Evolutionary conservation across 441 rosid genomes (phyloP).

Genomic region (Bocquillonia castaneifolia): DNA sequence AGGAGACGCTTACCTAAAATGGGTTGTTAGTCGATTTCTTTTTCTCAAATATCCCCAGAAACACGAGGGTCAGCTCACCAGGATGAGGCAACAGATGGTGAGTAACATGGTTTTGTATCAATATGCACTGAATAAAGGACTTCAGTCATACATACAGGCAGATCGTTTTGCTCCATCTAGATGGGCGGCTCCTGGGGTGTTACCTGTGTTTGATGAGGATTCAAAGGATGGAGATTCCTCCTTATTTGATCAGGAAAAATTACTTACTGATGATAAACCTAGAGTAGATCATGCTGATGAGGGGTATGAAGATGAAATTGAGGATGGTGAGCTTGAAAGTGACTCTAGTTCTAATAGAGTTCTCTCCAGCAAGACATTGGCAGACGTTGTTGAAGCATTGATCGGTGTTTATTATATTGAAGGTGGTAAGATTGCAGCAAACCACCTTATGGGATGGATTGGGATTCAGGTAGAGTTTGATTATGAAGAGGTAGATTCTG

Average conservation of each 20-base stretch:
- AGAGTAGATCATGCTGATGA: slow-evolving; percentile 23
- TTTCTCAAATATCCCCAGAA: slow-evolving; percentile 97
- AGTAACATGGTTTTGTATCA: slow-evolving; percentile 94
- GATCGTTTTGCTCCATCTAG: slow-evolving; percentile 99
- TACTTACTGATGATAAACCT: slow-evolving; percentile 30
- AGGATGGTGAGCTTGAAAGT: slow-evolving; percentile 93
- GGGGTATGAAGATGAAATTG: slow-evolving; percentile 67
- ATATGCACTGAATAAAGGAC: slow-evolving; percentile 72
- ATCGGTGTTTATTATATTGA: slow-evolving; percentile 97
- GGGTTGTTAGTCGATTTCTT: slow-evolving; percentile 95
- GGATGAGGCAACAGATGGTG: slow-evolving; percentile 99
- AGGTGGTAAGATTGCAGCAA: slow-evolving; percentile 81
- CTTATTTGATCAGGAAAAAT: slow-evolving; percentile 61
- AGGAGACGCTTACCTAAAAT: slow-evolving; percentile 98
- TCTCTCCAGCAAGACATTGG: slow-evolving; percentile 94
- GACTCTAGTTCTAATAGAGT: slow-evolving; percentile 95
- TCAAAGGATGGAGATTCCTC: slow-evolving; percentile 76
- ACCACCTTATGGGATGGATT: slow-evolving; percentile 95
- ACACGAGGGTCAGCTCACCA: slow-evolving; percentile 97
- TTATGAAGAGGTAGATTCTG: slow-evolving; percentile 47
- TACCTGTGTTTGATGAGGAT: slow-evolving; percentile 96
- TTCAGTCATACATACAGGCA: slow-evolving; percentile 95
- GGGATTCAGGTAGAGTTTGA: slow-evolving; percentile 89
- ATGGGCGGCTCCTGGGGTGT: slow-evolving; percentile 99
- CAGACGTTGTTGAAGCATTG: slow-evolving; percentile 97